These are phyloP conservation scores for Suillus subluteus DNA, from an alignment of 768 basidiomycete species.

Conservation along the genomic window DNA sequence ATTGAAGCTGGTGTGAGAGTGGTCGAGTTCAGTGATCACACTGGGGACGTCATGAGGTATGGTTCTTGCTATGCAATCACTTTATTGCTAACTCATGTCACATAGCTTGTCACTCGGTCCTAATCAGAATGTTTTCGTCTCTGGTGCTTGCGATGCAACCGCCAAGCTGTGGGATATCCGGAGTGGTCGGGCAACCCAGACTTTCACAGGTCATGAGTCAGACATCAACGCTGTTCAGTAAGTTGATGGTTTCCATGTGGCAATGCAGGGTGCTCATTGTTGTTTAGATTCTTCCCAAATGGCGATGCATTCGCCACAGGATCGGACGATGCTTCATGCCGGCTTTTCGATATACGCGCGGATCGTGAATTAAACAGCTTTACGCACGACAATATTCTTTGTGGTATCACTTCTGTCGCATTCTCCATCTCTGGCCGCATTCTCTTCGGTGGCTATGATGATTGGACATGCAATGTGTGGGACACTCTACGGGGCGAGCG, in stretches of 20 bases:
- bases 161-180: constrained; percentile 99
- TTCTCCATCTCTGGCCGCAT: constrained; percentile 98
- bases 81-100: constrained; percentile 16
- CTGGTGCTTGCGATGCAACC: constrained; percentile 97
- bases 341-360: constrained; percentile 96
- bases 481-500: constrained; percentile 98
- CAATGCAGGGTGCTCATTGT: constrained; percentile 16
- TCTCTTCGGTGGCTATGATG: constrained; percentile 98
- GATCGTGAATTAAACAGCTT: constrained; percentile 97
- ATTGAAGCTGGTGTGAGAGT: constrained; percentile 96
- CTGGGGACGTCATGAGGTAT: constrained; percentile 99
- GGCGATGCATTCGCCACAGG: constrained; percentile 99
- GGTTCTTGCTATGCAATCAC: not conserved
- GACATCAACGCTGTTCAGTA: constrained; percentile 99
- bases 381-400: constrained; percentile 98
- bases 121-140: constrained; percentile 95
- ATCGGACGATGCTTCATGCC: constrained; percentile 98
- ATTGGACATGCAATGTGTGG: constrained; percentile 99
- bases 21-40: constrained; percentile 99
- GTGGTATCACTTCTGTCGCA: constrained; percentile 98
- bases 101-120: constrained; percentile 90
- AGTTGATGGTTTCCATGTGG: constrained; percentile 37
- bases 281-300: constrained; percentile 93
- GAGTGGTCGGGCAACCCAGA: constrained; percentile 96
- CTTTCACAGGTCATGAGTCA: constrained; percentile 97